phyloP scores from a whole-genome alignment of 139 green algal species.

The Zygnema circumcarinatum region DNA sequence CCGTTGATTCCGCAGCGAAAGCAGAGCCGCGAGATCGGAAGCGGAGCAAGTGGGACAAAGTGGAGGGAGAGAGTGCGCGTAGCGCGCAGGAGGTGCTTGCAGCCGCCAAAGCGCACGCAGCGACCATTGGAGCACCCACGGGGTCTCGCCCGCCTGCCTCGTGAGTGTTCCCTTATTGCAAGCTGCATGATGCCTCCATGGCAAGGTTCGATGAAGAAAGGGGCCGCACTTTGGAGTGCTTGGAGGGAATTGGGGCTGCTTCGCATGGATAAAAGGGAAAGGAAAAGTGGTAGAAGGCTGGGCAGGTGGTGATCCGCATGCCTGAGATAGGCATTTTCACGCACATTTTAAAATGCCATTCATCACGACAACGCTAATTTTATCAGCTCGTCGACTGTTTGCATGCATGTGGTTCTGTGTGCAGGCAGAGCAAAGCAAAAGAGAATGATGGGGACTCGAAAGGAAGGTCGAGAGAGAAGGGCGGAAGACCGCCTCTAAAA shows the following conservation, averaged over 20 bases:
- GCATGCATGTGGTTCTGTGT: not conserved
- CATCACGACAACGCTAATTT: not conserved
- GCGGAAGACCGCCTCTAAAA: not conserved
- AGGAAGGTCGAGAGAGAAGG: not conserved
- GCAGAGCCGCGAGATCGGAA: not conserved
- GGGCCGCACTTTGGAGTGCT: no score
- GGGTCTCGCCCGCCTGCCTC: not conserved
- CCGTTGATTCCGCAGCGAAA: not conserved
- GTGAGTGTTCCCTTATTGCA: not conserved
- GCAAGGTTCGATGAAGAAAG: no score
- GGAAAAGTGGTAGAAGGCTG: no score
- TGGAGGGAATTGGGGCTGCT: no score
- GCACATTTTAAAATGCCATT: not conserved
- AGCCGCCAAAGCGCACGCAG: not conserved
- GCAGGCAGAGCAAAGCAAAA: not conserved
- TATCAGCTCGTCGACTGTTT: not conserved
- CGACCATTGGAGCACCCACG: not conserved
- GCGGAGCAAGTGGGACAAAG: constrained; percentile 23
- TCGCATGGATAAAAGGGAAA: no score
- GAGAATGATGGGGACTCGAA: not conserved
- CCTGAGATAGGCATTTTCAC: not conserved
- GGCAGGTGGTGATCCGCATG: not conserved
- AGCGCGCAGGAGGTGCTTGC: not conserved
- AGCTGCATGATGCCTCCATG: no score
- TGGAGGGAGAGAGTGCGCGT: not conserved